phyloP scores from a whole-genome alignment of 805 yeast species.

The Starmerella ratchasimensis region DNA sequence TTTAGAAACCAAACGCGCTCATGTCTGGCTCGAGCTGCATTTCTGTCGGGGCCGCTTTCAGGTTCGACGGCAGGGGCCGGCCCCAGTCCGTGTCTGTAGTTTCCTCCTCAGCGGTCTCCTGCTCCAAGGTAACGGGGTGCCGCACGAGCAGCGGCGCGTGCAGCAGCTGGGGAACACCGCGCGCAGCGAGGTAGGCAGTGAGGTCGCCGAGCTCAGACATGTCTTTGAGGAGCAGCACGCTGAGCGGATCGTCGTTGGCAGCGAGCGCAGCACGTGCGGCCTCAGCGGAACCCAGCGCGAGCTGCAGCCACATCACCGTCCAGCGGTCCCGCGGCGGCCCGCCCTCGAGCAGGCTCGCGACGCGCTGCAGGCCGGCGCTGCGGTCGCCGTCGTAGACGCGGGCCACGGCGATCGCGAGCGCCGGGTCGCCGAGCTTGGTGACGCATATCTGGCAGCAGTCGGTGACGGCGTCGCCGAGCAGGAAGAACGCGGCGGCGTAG shows the following conservation, averaged over 20 bases:
- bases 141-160: no score
- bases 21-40: conserved; percentile 61
- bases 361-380: conserved; percentile 38
- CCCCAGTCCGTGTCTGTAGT: conserved; percentile 29
- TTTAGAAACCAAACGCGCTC: conserved; percentile 52
- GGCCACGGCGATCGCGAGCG: conserved; percentile 69
- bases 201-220: no score
- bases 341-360: no score
- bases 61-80: conserved; percentile 22
- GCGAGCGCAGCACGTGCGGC: no score
- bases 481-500: conserved; percentile 82
- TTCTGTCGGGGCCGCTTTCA: conserved; percentile 35
- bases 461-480: conserved; percentile 57
- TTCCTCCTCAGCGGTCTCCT: neutral
- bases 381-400: conserved; percentile 54
- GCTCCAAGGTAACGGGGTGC: no score
- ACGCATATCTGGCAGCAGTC: conserved; percentile 69
- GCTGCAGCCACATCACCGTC: no score
- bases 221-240: no score
- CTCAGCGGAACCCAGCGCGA: no score
- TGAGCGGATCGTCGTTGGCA: no score
- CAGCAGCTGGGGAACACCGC: no score
- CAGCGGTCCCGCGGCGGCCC: no score
- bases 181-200: no score
- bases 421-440: conserved; percentile 50